phyloP scores from a whole-genome alignment of 2,329 filamentous ascomycete species.

The Cordyceps militaris region DNA sequence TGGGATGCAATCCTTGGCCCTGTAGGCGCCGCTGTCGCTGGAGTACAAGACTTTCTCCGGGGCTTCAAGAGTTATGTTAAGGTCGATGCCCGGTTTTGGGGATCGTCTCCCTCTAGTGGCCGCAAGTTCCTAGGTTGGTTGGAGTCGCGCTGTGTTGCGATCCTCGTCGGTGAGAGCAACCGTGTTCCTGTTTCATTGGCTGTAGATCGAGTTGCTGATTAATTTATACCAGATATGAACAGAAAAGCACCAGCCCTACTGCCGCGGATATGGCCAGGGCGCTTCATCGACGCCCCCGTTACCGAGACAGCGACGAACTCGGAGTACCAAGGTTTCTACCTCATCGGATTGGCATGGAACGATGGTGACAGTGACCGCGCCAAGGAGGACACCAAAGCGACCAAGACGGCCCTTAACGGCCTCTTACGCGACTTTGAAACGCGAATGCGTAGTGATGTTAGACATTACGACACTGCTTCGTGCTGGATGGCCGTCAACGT shows the following conservation, averaged over 20 bases:
- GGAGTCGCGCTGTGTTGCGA: constrained; percentile 50
- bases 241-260: constrained; percentile 43
- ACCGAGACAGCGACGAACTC: constrained; percentile 20
- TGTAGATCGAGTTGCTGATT: background rate
- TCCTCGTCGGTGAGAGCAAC: constrained; percentile 46
- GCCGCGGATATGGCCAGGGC: constrained; percentile 55
- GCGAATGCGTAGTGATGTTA: constrained; percentile 37
- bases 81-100: constrained; percentile 61
- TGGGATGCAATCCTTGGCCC: constrained; percentile 38
- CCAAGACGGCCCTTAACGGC: constrained; percentile 36
- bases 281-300: constrained; percentile 39
- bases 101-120: constrained; percentile 46
- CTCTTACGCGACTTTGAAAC: constrained; percentile 42
- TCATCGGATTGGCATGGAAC: constrained; percentile 47
- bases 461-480: constrained; percentile 41
- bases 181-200: constrained; percentile 6
- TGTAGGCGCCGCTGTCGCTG: constrained; percentile 12
- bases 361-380: constrained; percentile 19
- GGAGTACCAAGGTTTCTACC: constrained; percentile 55
- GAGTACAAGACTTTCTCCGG: constrained; percentile 41
- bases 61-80: constrained; percentile 49
- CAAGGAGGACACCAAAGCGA: constrained; percentile 35
- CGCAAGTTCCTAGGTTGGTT: constrained; percentile 55
- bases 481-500: constrained; percentile 42
- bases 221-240: constrained; percentile 39